These are phyloP conservation scores for Penicillium cosmopolitanum DNA, from an alignment of 495 filamentous ascomycete species.

Conservation along the genomic window DNA sequence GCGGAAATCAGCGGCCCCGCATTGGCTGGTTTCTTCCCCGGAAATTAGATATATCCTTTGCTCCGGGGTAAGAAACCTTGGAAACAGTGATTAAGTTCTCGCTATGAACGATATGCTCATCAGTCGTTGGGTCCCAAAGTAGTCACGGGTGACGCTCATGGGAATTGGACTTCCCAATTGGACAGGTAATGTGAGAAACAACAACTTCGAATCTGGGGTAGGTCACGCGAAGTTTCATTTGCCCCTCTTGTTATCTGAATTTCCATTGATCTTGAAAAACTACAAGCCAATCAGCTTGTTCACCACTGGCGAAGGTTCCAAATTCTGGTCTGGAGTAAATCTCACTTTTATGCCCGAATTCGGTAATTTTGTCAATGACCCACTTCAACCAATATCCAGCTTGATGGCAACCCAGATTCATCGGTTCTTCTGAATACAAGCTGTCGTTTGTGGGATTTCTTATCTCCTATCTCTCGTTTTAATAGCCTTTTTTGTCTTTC, in stretches of 20 bases:
- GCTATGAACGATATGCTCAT: too few relatives aligned
- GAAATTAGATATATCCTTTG: neutral
- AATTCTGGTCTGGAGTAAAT: neutral
- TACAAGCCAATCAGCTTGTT: neutral
- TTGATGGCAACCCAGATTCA: neutral
- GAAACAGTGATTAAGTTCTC: too few relatives aligned
- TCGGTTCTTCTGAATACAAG: neutral
- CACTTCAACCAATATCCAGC: neutral
- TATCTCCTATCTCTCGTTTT: neutral
- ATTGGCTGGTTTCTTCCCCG: neutral
- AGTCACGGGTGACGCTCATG: too few relatives aligned
- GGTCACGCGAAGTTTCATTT: too few relatives aligned
- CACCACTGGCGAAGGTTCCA: neutral
- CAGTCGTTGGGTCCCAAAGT: too few relatives aligned
- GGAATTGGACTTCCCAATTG: too few relatives aligned
- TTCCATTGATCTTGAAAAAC: neutral
- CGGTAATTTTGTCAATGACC: constrained; percentile 17
- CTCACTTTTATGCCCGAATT: constrained; percentile 16
- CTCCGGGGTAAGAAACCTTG: neutral
- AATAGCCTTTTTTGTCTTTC: neutral
- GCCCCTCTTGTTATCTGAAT: too few relatives aligned
- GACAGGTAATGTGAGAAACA: too few relatives aligned
- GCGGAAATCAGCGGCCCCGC: neutral
- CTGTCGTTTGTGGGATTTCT: neutral
- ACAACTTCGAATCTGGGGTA: too few relatives aligned